Conservation (phyloP, 164 flowering plant species). For the Malania oleifera region DNA sequence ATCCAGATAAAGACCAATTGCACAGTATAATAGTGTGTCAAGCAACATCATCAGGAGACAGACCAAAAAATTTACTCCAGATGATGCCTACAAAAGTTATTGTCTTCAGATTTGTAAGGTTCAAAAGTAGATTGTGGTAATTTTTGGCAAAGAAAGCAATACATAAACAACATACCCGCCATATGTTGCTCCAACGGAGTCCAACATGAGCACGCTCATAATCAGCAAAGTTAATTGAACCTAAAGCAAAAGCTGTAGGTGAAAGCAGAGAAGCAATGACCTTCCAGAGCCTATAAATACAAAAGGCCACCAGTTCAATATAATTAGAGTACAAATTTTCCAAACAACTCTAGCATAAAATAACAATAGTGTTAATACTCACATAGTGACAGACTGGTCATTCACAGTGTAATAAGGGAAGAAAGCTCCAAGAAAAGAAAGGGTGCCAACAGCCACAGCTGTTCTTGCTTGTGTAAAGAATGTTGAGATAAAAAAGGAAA, state of each 20-base stretch:
- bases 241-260: conserved; percentile 97
- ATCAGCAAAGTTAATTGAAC: conserved; percentile 92
- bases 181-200: conserved; percentile 95
- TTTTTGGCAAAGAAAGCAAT: not conserved
- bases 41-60: conserved; percentile 89
- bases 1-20: conserved; percentile 76
- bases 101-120: conserved; percentile 3
- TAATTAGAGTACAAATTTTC: conserved; percentile 1
- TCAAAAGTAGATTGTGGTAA: not conserved
- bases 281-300: conserved; percentile 61
- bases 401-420: conserved; percentile 92
- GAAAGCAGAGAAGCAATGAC: conserved; percentile 85
- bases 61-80: conserved; percentile 88
- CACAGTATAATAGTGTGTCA: conserved; percentile 72
- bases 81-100: conserved; percentile 58
- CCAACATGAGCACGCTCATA: conserved; percentile 99
- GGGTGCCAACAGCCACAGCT: conserved; percentile 98
- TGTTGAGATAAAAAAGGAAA: conserved; percentile 87
- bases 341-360: conserved; percentile 11
- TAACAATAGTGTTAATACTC: conserved; percentile 25
- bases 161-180: conserved; percentile 58
- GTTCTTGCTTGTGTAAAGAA: conserved; percentile 95
- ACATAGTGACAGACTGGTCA: conserved; percentile 79
- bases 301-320: not conserved
- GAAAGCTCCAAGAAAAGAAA: conserved; percentile 89